Base-by-base conservation (phyloP, 2,329 filamentous ascomycete species). In the Fusarium vanettenii region DNA sequence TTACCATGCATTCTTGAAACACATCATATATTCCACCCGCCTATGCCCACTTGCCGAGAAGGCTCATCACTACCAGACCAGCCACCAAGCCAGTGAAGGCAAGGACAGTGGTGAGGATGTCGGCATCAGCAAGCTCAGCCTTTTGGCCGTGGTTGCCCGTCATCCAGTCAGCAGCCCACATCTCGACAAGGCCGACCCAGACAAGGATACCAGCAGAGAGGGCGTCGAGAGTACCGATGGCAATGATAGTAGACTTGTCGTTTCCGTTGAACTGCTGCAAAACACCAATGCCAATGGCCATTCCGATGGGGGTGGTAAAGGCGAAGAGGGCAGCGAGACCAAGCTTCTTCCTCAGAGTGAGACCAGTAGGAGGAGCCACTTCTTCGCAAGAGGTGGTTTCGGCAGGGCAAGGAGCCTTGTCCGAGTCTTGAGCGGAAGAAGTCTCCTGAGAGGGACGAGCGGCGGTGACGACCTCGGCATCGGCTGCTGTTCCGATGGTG, bases 121-220 rank as follows among this genome's bases (percentile, higher is more conserved):
- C 81, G 0, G 91, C 87, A 33, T 88, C 82, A 18, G 87, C 81
- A 80, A 93, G 81, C 78, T 92, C 89, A 22, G 82, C 80, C 73
- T 79, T 79, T 45, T 80, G 77, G 9, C 82, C 82, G 41, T 84
- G 82, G 10, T 74, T 67, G 20, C 88, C 89, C 2, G 85, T 85
- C 77, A 90, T 88, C 93, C 93, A 95, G 79, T 95, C 93, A 45
- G 89, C 85, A 3, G 92, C 92, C 90, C 92, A 92, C 92, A 95
- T 95, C 84, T 95, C 93, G 0, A 95, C 93, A 2, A 95, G 83
- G 2, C 92, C 92, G 2, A 95, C 93, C 92, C 93, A 95, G n/a
- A 93, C 84, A 35, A 95, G 85, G 52, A 96, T 94, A 31, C 93
- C 93, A 0, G 93, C 92, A 1, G 91, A 93, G 11, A 95, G 79